Conservation (phyloP, 768 basidiomycete species). For the Trametes meyenii region DNA sequence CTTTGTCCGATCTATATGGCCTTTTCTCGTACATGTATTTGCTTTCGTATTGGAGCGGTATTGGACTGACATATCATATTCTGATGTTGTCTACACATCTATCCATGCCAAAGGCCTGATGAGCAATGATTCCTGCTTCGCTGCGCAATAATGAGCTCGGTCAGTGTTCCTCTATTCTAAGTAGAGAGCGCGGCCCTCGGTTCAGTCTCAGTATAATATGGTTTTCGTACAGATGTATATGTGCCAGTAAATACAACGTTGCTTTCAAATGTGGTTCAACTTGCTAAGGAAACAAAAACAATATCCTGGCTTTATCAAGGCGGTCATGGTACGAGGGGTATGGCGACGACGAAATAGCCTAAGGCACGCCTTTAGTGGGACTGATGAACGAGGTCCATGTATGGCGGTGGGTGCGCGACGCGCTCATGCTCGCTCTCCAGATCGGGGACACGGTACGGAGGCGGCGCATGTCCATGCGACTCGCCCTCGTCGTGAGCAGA, state of each 20-base stretch:
- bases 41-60: slow-evolving; percentile 27
- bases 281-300: slow-evolving; percentile 5
- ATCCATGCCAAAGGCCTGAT: not conserved
- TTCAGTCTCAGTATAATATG: not conserved
- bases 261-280: not conserved
- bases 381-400: slow-evolving; percentile 36
- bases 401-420: slow-evolving; percentile 40
- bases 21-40: slow-evolving; percentile 26
- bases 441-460: slow-evolving; percentile 71
- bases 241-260: not conserved
- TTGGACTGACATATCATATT: slow-evolving; percentile 25
- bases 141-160: too few species aligned
- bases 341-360: not conserved
- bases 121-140: too few species aligned
- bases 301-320: not conserved
- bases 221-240: not conserved
- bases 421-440: slow-evolving; percentile 33
- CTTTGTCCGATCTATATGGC: slow-evolving; percentile 30
- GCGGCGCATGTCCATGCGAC: slow-evolving; percentile 66
- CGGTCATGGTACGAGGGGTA: not conserved
- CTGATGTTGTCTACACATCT: slow-evolving; percentile 17
- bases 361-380: not conserved
- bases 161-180: too few species aligned
- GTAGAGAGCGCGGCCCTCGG: too few species aligned
- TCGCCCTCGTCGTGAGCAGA: slow-evolving; percentile 14